Conservation (phyloP, 2,329 filamentous ascomycete genomes). For the Mollisia scopiformis region DNA sequence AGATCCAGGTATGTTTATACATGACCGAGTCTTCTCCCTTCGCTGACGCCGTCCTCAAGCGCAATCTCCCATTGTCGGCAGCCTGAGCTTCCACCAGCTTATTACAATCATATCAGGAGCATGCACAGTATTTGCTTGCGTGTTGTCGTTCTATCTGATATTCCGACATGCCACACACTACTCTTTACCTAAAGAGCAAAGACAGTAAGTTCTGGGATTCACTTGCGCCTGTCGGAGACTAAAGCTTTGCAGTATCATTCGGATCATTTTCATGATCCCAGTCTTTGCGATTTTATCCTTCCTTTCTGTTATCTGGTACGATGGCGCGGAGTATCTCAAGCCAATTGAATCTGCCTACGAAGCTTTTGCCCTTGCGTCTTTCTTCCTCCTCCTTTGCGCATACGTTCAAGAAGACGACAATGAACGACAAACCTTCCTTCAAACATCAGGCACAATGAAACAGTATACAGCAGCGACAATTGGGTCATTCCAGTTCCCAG, state of each 20-base stretch:
- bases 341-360: slow-evolving; percentile 44
- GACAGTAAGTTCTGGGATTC: slow-evolving; percentile 7
- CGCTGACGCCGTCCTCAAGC: neutral
- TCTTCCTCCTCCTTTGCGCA: slow-evolving; percentile 48
- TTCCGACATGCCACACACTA: slow-evolving; percentile 20
- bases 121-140: slow-evolving; percentile 9
- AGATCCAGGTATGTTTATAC: neutral
- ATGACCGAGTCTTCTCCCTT: neutral
- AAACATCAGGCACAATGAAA: slow-evolving; percentile 17
- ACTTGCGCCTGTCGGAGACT: neutral
- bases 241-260: slow-evolving; percentile 35
- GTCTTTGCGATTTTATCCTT: slow-evolving; percentile 44
- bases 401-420: slow-evolving; percentile 42
- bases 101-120: slow-evolving; percentile 9
- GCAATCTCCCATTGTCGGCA: neutral
- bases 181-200: slow-evolving; percentile 19
- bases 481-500: slow-evolving; percentile 45
- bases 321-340: slow-evolving; percentile 43
- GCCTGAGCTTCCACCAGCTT: slow-evolving; percentile 13
- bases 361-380: slow-evolving; percentile 44
- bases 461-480: slow-evolving; percentile 26
- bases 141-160: slow-evolving; percentile 15
- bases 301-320: slow-evolving; percentile 42
- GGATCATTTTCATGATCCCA: slow-evolving; percentile 45
- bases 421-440: slow-evolving; percentile 41